phyloP scores from a whole-genome alignment of 768 basidiomycete species.

The Lenzites betulinus region DNA sequence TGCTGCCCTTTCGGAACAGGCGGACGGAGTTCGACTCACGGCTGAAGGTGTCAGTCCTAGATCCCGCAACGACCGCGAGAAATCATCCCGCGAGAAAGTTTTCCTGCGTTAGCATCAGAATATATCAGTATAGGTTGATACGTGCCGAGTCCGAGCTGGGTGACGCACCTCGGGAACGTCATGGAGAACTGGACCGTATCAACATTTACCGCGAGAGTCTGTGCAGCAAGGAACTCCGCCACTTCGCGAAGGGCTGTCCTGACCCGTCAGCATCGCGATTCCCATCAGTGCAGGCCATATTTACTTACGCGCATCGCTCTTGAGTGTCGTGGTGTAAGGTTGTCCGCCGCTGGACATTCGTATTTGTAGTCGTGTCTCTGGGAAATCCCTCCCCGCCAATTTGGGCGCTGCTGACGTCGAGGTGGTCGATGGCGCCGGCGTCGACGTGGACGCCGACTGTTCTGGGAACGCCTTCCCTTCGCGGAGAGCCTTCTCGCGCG shows the following conservation, averaged over 20 bases:
- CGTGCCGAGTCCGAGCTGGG: not conserved
- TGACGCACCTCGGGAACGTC: constrained; percentile 78
- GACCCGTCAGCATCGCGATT: not conserved
- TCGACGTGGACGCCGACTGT: constrained; percentile 6
- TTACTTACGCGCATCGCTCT: constrained; percentile 75
- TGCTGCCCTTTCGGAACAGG: not conserved
- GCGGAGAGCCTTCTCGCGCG: constrained; percentile 87
- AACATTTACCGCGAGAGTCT: constrained; percentile 66
- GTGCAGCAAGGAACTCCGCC: constrained; percentile 83
- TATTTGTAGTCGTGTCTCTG: constrained; percentile 89
- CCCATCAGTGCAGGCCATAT: not conserved
- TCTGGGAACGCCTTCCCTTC: constrained; percentile 63
- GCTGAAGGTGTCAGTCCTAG: constrained; percentile 91
- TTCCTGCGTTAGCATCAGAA: constrained; percentile 59
- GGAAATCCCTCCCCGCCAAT: constrained; percentile 70
- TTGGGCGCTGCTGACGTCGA: constrained; percentile 37
- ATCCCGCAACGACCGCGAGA: constrained; percentile 77
- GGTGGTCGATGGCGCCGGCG: constrained; percentile 37
- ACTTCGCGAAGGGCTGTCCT: constrained; percentile 75
- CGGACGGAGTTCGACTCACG: constrained; percentile 40
- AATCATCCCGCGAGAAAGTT: constrained; percentile 71
- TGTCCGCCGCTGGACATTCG: constrained; percentile 79
- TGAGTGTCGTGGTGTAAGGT: constrained; percentile 77
- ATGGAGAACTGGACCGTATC: constrained; percentile 78
- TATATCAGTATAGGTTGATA: no score